Base-by-base conservation (phyloP, 257 asterid species). In the Lycium ferocissimum region DNA sequence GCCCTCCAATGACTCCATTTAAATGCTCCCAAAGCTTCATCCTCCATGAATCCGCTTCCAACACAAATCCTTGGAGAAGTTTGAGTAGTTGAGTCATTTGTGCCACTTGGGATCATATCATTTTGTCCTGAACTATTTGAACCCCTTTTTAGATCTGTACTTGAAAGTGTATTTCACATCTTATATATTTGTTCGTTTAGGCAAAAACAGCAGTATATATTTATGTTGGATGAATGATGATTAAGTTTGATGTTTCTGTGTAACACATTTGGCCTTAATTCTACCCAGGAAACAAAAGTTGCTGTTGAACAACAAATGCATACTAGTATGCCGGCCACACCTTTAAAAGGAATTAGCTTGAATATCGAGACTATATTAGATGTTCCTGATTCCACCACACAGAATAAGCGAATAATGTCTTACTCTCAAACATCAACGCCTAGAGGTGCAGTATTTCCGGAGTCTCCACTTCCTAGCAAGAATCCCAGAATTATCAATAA, bases 281-380 rank as follows among this genome's bases (percentile, higher is more conserved):
- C 40, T 73, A 86, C 62, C 53, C 85, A 92, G 95, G 91, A 84
- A 82, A 72, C 85, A 76, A 93, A 88, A 80, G 82, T 85, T 63
- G 47, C 49, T n/a, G 63, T 82, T 62, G 89, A 85, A 72, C 75
- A 79, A 2, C 78, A 20, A 54, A 81, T n/a, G n/a, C n/a, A n/a
- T n/a, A n/a, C 92, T 61, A 93, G 96, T 85, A 92, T 95, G 93
- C 97, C 97, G 11, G 87, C 92, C 57, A 88, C 98, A 84, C 45
- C 81, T 20, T 22, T 96, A 0, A 90, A 89, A 82, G 88, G 85
- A 51, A 93, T 87, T 18, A n/a, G n/a, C n/a, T n/a, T n/a, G n/a
- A n/a, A n/a, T n/a, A n/a, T n/a, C n/a, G 66, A 78, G 20, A 71
- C 70, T 9, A 71, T 57, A 57, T 15, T 59, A 6, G 76, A 84